A percentile compares a stretch with the other conserved stretches of the same genome.
These are phyloP conservation scores for Botrytis porri DNA, from an alignment of 2,329 filamentous ascomycete genomes.

Conservation along the genomic window DNA sequence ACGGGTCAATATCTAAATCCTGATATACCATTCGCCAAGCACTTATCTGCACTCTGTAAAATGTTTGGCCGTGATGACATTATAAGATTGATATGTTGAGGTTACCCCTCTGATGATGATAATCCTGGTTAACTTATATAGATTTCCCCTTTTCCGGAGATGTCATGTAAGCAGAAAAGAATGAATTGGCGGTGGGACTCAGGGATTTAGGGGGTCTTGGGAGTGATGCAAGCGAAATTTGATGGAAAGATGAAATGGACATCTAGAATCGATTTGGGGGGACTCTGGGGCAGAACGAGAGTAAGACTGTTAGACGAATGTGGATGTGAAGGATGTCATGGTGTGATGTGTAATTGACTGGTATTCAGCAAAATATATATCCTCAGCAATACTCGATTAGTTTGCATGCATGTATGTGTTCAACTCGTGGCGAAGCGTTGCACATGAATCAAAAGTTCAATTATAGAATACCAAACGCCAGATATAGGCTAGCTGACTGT, in stretches of 20 bases:
- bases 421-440: neutral
- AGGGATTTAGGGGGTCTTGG: neutral
- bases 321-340: neutral
- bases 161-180: neutral
- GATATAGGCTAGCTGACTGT: neutral
- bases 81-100: neutral
- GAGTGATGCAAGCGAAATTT: conserved; percentile 9
- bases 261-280: neutral
- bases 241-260: neutral
- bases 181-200: neutral
- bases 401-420: neutral
- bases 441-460: neutral
- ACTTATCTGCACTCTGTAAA: neutral
- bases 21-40: neutral
- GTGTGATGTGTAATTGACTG: neutral
- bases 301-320: neutral
- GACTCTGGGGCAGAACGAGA: neutral
- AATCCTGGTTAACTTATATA: neutral
- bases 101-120: neutral
- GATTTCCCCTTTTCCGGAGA: neutral
- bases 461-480: neutral
- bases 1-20: neutral
- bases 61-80: neutral
- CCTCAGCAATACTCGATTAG: neutral
- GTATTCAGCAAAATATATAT: neutral